A percentile compares a stretch with the other conserved stretches of the same genome.
Evolutionary conservation across 345 rosid genomes (phyloP).

Genomic region (Mercurialis annua): DNA sequence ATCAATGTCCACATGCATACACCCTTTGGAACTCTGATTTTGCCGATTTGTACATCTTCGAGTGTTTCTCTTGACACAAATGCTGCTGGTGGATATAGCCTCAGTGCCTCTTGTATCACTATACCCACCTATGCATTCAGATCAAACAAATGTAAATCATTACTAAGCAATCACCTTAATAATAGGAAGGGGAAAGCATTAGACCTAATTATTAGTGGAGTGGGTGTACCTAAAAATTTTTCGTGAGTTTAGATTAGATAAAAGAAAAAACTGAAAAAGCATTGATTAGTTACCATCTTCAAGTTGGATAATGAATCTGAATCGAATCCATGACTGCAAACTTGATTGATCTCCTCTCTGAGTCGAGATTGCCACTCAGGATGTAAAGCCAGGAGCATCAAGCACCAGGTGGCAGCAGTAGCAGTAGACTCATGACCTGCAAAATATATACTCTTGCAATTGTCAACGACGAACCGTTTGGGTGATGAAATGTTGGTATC

Average conservation of each 20-base stretch:
- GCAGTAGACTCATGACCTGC: conserved; percentile 79
- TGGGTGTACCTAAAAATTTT: no score
- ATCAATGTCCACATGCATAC: conserved; percentile 20
- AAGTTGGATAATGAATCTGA: conserved; percentile 36
- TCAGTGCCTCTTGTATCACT: conserved; percentile 22
- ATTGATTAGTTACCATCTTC: conserved; percentile 36
- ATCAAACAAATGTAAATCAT: no score
- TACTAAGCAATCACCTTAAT: no score
- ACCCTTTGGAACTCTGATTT: conserved; percentile 13
- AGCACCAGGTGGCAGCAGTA: conserved; percentile 68
- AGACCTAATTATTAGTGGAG: no score
- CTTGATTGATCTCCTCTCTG: conserved; percentile 44
- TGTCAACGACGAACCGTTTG: conserved; percentile 62
- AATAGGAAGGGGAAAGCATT: no score
- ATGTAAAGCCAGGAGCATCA: conserved; percentile 75
- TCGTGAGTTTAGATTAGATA: no score
- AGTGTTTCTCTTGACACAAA: conserved; percentile 24
- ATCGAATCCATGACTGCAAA: conserved; percentile 38
- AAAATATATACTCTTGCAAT: conserved; percentile 81
- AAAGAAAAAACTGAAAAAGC: no score
- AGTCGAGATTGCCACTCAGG: conserved; percentile 73
- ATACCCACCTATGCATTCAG: conserved; percentile 1
- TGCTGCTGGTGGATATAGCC: conserved; percentile 22
- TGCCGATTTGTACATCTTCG: conserved; percentile 12
- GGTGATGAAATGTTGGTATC: conserved; percentile 40